These are phyloP conservation scores for Blastomyces emzantsi DNA, from an alignment of 2,329 filamentous ascomycete genomes.

Conservation along the genomic window DNA sequence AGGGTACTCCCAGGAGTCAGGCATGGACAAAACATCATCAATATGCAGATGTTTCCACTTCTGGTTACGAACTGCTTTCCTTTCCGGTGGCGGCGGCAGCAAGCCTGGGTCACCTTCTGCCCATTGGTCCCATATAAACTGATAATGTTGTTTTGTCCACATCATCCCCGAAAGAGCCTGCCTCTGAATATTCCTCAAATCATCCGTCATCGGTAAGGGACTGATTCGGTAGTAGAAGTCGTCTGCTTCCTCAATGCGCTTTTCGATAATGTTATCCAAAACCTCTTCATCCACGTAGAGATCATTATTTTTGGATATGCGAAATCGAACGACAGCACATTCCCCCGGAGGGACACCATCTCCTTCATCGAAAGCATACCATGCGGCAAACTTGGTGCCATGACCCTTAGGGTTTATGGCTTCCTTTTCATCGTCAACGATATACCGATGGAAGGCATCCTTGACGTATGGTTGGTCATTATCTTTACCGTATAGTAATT, in stretches of 20 bases:
- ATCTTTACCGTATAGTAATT: constrained; percentile 63
- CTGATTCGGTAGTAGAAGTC: constrained; percentile 94
- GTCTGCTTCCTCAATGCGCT: constrained; percentile 78
- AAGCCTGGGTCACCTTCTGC: constrained; percentile 85
- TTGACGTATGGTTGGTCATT: constrained; percentile 84
- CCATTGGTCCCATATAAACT: constrained; percentile 98
- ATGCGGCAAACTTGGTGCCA: constrained; percentile 84
- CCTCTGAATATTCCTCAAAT: constrained; percentile 87
- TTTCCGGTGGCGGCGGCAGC: constrained; percentile 70
- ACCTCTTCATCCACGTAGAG: constrained; percentile 83
- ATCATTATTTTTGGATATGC: constrained; percentile 66
- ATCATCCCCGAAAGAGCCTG: constrained; percentile 95
- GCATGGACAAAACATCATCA: constrained; percentile 95
- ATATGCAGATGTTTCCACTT: constrained; percentile 94
- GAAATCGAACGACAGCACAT: constrained; percentile 90
- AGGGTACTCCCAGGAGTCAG: constrained; percentile 96
- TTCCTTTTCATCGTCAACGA: constrained; percentile 70
- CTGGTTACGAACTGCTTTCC: constrained; percentile 73
- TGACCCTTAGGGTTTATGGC: constrained; percentile 70
- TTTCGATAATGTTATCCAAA: constrained; percentile 85
- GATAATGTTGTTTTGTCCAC: constrained; percentile 96
- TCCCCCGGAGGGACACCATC: constrained; percentile 82
- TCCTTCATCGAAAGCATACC: constrained; percentile 85
- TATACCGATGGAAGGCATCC: constrained; percentile 84
- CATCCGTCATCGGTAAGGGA: constrained; percentile 85